Percentiles rank a stretch among this genome's conserved stretches.
Conservation (phyloP, 75 land plant species). For the Selaginella tamariscina region DNA sequence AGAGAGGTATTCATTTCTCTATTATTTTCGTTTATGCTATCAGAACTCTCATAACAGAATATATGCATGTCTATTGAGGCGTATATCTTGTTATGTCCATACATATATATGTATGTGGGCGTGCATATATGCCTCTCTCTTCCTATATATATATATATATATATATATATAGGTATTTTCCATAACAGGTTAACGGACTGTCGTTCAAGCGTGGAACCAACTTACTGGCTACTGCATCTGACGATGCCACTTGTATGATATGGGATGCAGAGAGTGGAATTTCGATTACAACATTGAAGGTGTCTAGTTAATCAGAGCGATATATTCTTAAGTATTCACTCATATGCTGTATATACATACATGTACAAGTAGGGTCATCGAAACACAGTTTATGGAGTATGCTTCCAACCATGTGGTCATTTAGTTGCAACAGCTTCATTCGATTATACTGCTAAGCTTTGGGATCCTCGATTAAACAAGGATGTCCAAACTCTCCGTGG, state of each 20-base stretch:
- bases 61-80: too few relatives aligned
- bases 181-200: constrained; percentile 28
- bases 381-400: constrained; percentile 34
- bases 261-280: constrained; percentile 38
- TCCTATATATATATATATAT: not conserved
- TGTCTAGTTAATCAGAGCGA: not conserved
- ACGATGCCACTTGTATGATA: constrained; percentile 31
- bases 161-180: not conserved
- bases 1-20: too few relatives aligned
- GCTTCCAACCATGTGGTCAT: constrained; percentile 35
- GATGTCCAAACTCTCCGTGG: constrained; percentile 29
- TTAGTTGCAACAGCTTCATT: constrained; percentile 33
- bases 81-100: too few relatives aligned
- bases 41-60: too few relatives aligned
- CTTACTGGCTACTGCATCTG: constrained; percentile 31
- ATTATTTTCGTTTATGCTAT: too few relatives aligned
- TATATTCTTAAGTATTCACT: not conserved
- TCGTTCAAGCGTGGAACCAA: constrained; percentile 32
- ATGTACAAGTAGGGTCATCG: constrained; percentile 27
- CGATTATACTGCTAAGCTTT: constrained; percentile 31
- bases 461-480: constrained; percentile 29
- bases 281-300: constrained; percentile 29
- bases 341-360: not conserved
- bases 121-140: too few relatives aligned
- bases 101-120: too few relatives aligned